Conservation (phyloP, 805 yeast species). For the Yarrowia bubula region DNA sequence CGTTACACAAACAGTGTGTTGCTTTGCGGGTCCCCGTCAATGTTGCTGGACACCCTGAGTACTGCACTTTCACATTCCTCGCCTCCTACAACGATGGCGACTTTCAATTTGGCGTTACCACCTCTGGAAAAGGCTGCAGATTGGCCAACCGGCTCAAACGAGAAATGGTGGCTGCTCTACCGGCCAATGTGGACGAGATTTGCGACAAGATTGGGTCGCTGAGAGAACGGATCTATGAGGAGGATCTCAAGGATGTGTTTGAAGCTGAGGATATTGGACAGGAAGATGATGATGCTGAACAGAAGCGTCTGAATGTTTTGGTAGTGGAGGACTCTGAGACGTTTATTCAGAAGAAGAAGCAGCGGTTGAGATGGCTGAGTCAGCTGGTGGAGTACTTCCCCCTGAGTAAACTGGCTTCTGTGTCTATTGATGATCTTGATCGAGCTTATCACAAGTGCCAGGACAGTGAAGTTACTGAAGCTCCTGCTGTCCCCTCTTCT, state of each 20-base stretch:
- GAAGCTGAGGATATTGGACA: constrained; percentile 47
- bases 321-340: constrained; percentile 57
- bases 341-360: constrained; percentile 44
- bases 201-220: constrained; percentile 69
- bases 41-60: constrained; percentile 67
- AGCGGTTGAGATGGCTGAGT: constrained; percentile 77
- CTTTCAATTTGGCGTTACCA: constrained; percentile 78
- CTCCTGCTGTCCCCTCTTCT: background rate
- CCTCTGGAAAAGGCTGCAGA: constrained; percentile 87
- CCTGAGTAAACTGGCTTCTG: constrained; percentile 55
- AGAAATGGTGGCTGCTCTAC: constrained; percentile 61
- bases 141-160: constrained; percentile 77
- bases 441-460: constrained; percentile 39
- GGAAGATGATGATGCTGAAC: constrained; percentile 69
- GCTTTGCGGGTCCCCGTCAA: constrained; percentile 72
- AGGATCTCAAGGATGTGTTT: constrained; percentile 43
- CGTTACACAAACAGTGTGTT: constrained; percentile 28
- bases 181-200: constrained; percentile 65
- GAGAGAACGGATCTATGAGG: constrained; percentile 53
- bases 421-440: constrained; percentile 59
- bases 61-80: constrained; percentile 71
- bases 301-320: constrained; percentile 58
- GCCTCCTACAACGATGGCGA: constrained; percentile 70
- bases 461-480: background rate
- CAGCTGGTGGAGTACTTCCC: constrained; percentile 93